These are phyloP conservation scores for Aspergillus novofumigatus DNA, from an alignment of 2,329 filamentous ascomycete species.

Conservation along the genomic window DNA sequence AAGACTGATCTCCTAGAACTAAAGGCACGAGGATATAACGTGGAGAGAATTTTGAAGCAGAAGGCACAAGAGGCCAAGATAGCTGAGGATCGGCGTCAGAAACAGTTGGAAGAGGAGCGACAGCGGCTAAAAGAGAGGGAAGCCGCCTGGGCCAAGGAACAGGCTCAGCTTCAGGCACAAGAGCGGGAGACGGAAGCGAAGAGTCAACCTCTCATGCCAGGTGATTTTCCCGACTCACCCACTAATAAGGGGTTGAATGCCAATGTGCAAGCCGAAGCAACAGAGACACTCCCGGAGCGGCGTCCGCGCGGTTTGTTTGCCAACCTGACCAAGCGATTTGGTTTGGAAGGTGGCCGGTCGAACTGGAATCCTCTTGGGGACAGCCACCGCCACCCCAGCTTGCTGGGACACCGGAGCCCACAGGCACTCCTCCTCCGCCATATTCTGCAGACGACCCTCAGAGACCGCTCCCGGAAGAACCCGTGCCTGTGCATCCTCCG, in stretches of 20 bases:
- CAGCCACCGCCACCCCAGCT: constrained; percentile 22
- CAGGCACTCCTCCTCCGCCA: constrained; percentile 34
- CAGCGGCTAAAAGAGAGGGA: constrained; percentile 61
- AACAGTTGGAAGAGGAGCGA: constrained; percentile 67
- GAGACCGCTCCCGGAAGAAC: constrained; percentile 27
- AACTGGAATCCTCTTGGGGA: constrained; percentile 17
- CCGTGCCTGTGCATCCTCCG: constrained; percentile 30
- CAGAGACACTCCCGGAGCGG: constrained; percentile 34
- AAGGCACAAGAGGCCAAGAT: constrained; percentile 85
- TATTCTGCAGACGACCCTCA: constrained; percentile 36
- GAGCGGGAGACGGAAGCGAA: constrained; percentile 23
- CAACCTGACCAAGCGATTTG: constrained; percentile 63
- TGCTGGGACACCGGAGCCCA: constrained; percentile 15
- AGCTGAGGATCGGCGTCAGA: constrained; percentile 75
- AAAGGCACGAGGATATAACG: constrained; percentile 87
- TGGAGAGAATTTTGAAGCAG: constrained; percentile 84
- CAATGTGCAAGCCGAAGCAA: constrained; percentile 19
- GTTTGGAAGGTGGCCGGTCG: constrained; percentile 52
- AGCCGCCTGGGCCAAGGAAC: constrained; percentile 44
- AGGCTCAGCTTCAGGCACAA: constrained; percentile 25
- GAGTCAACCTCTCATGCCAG: constrained; percentile 60
- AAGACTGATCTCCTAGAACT: constrained; percentile 79
- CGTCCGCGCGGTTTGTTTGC: constrained; percentile 61
- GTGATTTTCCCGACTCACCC: constrained; percentile 66
- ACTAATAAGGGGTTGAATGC: constrained; percentile 38